Percentiles rank a stretch among this genome's conserved stretches.
Evolutionary conservation across 1,139 yeast genomes (phyloP).

Genomic region (Sugiyamaella grinbergsii): DNA sequence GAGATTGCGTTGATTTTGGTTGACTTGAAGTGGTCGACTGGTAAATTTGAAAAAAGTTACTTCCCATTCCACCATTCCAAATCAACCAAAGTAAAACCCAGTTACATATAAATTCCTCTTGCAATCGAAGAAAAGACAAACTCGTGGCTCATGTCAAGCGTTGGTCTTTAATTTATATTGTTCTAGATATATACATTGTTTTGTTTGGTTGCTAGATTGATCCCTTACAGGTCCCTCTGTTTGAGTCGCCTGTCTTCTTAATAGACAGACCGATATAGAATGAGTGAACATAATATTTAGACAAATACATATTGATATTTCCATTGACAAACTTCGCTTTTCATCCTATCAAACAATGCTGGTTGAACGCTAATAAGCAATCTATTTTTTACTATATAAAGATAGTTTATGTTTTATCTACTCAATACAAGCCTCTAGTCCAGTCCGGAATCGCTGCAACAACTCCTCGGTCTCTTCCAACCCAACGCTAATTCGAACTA

Average conservation of each 20-base stretch:
- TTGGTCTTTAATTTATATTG: too few species aligned
- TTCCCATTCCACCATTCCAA: too few species aligned
- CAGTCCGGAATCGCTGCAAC: slow-evolving; percentile 45
- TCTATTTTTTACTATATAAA: not conserved
- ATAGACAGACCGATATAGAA: slow-evolving; percentile 36
- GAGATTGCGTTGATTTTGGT: too few species aligned
- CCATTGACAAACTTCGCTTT: too few species aligned
- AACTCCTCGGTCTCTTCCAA: slow-evolving; percentile 49
- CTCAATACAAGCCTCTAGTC: slow-evolving; percentile 34
- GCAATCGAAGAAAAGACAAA: too few species aligned
- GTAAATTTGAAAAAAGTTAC: too few species aligned
- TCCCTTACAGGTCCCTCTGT: slow-evolving; percentile 30
- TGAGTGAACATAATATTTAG: slow-evolving; percentile 32
- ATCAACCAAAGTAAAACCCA: too few species aligned
- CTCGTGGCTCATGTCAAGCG: too few species aligned
- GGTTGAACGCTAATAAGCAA: too few species aligned
- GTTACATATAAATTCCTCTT: too few species aligned
- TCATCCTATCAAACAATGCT: too few species aligned
- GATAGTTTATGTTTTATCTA: not conserved
- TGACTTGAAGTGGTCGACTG: too few species aligned
- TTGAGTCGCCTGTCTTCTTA: slow-evolving; percentile 37
- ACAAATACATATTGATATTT: not conserved
- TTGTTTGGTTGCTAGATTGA: slow-evolving; percentile 22
- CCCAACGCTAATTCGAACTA: slow-evolving; percentile 86
- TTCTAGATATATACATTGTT: not conserved